Percentiles rank a stretch among this genome's conserved stretches.
Evolutionary conservation across 306 rosid genomes (phyloP).

Genomic region (Vicia faba): DNA sequence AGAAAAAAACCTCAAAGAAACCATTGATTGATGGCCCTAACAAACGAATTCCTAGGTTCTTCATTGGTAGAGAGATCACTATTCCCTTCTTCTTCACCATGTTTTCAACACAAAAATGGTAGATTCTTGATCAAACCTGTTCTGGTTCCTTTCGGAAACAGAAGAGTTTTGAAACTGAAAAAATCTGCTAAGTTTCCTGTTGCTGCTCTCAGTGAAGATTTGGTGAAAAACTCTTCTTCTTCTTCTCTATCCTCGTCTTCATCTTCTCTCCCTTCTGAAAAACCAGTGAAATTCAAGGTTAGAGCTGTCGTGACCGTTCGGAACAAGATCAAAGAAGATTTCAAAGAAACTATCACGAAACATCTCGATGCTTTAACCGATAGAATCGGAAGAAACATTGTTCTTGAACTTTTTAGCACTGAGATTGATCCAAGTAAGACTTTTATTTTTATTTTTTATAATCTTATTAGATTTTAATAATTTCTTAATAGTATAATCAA

Average conservation of each 20-base stretch:
- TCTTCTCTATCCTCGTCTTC: conserved; percentile 6
- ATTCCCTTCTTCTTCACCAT: conserved; percentile 45
- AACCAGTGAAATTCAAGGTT: conserved; percentile 69
- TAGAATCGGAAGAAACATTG: conserved; percentile 76
- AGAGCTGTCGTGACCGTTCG: conserved; percentile 85
- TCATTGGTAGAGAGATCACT: conserved; percentile 52
- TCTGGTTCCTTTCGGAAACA: conserved; percentile 45
- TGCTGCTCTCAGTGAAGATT: conserved; percentile 85
- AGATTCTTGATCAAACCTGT: conserved; percentile 38
- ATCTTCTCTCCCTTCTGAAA: conserved; percentile 44
- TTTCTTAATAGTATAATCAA: too few species aligned
- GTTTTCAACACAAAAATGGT: conserved; percentile 26
- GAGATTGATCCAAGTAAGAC: conserved; percentile 81
- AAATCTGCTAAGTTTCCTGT: conserved; percentile 55
- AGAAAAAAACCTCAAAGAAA: too few species aligned
- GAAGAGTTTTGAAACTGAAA: conserved; percentile 42
- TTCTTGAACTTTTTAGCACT: conserved; percentile 74
- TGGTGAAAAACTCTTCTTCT: conserved; percentile 46
- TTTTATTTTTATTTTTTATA: neutral
- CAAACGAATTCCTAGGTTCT: conserved; percentile 56
- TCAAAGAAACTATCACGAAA: conserved; percentile 65
- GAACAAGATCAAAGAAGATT: conserved; percentile 84
- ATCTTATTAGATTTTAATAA: neutral
- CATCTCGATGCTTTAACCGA: conserved; percentile 76
- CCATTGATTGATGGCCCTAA: conserved; percentile 55